Evolutionary conservation across 495 filamentous ascomycete species (phyloP), one percentile per base, ranked within the genome.

Genomic region (Endocarpon pusillum): DNA sequence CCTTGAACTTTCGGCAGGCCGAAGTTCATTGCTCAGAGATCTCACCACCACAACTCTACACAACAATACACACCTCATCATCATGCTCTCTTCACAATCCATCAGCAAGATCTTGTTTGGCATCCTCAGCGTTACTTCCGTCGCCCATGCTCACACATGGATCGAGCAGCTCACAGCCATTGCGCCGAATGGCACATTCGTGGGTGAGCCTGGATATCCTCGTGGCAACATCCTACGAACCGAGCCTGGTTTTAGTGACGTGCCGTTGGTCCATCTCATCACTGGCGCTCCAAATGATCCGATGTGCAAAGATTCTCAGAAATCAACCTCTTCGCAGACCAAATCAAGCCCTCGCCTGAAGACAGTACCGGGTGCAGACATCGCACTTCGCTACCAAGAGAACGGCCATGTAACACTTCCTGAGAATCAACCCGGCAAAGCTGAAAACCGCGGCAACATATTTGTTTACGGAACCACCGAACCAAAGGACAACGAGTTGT

Each of bases 401-500:
- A 94, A 94, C 46, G 86, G 86, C 11, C 86, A 94, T 53, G 78
- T 89, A 36, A 80, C 74, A 1, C 57, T 73, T 0, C 71, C 76
- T 4, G 46, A 62, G 19, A 65, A 65, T 29, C 66, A 71, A 17
- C 48, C 47, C 0, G 62, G 62, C 10, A 81, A 83, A 48, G 19
- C 5, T 7, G 5, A 5, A 5, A 17, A 17, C 12, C 14, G 12
- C 7, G 85, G 86, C 17, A 76, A 69, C 9, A 67, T 87, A 14
- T 91, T 73, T 47, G 63, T 94, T 28, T 93, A 85, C 46, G 85
- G 78, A 29, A 94, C 86, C 3, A 73, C 67, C 2, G 33, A 78
- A 22, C 71, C 76, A 11, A 64, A 58, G 14, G 42, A 57, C 20
- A 52, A 65, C 34, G 74, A 79, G 39, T 81, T 62, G 2, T 58